Percentiles rank a stretch among this genome's conserved stretches.
Evolutionary conservation across 176 grass and related monocot genomes (phyloP).

Genomic region (Secale cereale): DNA sequence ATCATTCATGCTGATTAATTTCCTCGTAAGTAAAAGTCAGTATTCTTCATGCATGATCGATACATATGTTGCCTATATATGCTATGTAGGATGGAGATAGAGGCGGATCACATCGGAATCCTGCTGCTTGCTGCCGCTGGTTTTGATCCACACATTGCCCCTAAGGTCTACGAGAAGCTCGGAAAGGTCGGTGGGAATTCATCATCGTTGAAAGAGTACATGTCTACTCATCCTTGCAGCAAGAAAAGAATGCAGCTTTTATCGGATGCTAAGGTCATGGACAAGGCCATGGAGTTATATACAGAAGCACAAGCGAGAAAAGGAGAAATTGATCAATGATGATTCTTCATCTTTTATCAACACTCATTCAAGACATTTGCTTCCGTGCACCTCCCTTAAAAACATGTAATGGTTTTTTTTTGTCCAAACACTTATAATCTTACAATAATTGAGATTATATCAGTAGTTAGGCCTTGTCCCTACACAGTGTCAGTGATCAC

Average conservation of each 20-base stretch:
- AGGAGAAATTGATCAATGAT: neutral
- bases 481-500: no score
- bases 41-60: no score
- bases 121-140: conserved; percentile 75
- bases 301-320: conserved; percentile 18
- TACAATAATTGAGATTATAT: no score
- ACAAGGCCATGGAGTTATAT: conserved; percentile 70
- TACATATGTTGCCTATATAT: no score
- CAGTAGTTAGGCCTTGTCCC: no score
- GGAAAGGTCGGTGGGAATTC: conserved; percentile 61
- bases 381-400: no score
- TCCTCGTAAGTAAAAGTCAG: neutral
- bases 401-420: no score
- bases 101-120: conserved; percentile 90
- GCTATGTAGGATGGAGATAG: conserved; percentile 75
- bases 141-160: conserved; percentile 79
- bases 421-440: no score
- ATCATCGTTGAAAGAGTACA: conserved; percentile 43
- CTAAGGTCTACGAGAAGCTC: conserved; percentile 64
- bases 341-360: no score
- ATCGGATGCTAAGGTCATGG: conserved; percentile 58
- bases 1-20: neutral
- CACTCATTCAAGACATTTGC: no score
- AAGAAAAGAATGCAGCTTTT: conserved; percentile 70
- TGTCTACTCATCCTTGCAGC: conserved; percentile 75